Conservation (phyloP, 2,329 filamentous ascomycete genomes). For the Colletotrichum lentis region DNA sequence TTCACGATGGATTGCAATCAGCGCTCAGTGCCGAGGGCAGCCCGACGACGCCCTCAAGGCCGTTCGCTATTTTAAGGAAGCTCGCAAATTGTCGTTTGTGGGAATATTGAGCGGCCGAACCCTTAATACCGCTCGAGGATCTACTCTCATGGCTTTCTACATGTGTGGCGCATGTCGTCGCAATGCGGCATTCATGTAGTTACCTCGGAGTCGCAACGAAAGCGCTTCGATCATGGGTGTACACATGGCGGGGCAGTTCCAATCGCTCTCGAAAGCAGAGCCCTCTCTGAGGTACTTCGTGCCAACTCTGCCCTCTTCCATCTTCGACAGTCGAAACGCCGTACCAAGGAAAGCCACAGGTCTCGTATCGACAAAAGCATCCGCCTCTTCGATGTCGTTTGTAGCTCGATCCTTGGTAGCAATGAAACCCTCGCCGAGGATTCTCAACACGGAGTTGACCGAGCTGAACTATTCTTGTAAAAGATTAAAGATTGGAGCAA, state of each 20-base stretch:
- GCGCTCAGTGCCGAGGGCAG: slow-evolving; percentile 53
- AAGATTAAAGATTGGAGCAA: slow-evolving; percentile 57
- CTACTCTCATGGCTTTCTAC: slow-evolving; percentile 66
- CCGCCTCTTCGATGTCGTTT: slow-evolving; percentile 53
- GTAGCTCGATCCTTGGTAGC: no score
- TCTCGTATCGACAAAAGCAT: slow-evolving; percentile 49
- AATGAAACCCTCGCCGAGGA: slow-evolving; percentile 53
- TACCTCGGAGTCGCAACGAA: slow-evolving; percentile 66
- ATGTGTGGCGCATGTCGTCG: slow-evolving; percentile 66
- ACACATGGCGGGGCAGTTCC: slow-evolving; percentile 51
- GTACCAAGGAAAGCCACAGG: background rate
- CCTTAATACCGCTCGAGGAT: slow-evolving; percentile 60
- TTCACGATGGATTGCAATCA: slow-evolving; percentile 61
- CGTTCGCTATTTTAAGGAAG: slow-evolving; percentile 56
- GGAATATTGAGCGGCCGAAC: slow-evolving; percentile 63
- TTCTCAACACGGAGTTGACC: slow-evolving; percentile 43
- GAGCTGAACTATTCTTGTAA: slow-evolving; percentile 52
- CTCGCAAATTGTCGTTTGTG: slow-evolving; percentile 57
- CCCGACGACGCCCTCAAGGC: slow-evolving; percentile 34
- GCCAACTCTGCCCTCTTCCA: fast-evolving
- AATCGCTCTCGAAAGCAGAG: slow-evolving; percentile 37
- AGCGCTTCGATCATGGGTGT: slow-evolving; percentile 66
- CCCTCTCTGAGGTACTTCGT: slow-evolving; percentile 40
- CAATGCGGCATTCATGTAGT: slow-evolving; percentile 71
- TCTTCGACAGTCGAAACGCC: fast-evolving